These are phyloP conservation scores for Suhomyces terraborum DNA, from an alignment of 1,139 yeast genomes.

Conservation along the genomic window DNA sequence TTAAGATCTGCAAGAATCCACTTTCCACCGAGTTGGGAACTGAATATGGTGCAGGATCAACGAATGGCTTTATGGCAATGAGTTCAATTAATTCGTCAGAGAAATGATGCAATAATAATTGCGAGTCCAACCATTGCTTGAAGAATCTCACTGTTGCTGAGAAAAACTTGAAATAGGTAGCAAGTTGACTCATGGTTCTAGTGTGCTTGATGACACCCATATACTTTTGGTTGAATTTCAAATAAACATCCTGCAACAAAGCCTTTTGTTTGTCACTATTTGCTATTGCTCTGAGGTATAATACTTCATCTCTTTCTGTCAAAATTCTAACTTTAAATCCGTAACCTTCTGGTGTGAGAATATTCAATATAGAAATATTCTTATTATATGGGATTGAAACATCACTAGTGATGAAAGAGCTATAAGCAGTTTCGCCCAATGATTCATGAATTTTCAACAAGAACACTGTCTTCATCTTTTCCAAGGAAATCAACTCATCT, in stretches of 20 bases:
- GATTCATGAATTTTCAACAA: conserved; percentile 69
- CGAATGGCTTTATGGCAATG: conserved; percentile 79
- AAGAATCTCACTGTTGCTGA: conserved; percentile 82
- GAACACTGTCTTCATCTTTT: conserved; percentile 88
- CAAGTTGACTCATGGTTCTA: conserved; percentile 68
- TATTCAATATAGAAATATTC: conserved; percentile 57
- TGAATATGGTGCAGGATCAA: conserved; percentile 80
- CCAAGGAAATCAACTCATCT: conserved; percentile 80
- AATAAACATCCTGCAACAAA: conserved; percentile 60
- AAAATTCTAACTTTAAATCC: conserved; percentile 75
- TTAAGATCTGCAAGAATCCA: conserved; percentile 77
- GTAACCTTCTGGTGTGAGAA: conserved; percentile 83
- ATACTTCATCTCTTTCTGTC: conserved; percentile 78
- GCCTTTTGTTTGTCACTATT: conserved; percentile 61
- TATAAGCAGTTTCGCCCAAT: conserved; percentile 55
- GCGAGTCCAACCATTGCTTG: conserved; percentile 83
- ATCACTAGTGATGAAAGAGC: conserved; percentile 61
- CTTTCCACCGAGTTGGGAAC: conserved; percentile 76
- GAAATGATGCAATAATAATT: conserved; percentile 66
- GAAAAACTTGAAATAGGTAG: conserved; percentile 72
- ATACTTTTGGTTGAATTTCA: conserved; percentile 67
- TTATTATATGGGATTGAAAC: conserved; percentile 67
- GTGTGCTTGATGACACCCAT: conserved; percentile 79
- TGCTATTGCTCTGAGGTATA: conserved; percentile 69
- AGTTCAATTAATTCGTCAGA: conserved; percentile 80